Evolutionary conservation across 2,329 filamentous ascomycete species (phyloP), one percentile per base, ranked within the genome.

Genomic region (Pseudogymnoascus sp.): DNA sequence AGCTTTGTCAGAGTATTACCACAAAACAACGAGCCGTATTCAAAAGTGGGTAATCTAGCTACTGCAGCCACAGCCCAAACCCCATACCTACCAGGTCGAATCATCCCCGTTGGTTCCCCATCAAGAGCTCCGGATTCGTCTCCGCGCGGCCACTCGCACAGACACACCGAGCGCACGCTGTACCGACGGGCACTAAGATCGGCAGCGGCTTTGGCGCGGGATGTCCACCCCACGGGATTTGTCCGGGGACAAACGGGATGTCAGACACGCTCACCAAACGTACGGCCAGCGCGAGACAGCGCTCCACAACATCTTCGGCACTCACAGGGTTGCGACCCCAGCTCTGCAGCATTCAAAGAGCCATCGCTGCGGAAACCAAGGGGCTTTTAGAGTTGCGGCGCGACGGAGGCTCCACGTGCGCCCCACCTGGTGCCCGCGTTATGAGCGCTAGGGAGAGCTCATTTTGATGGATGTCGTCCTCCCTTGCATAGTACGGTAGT

Each of bases 391-490:
- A 54, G 44, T 54, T 33, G 44, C 44, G n/a, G 44, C 44, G 26
- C 9, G 44, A n/a, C 44, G 26, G 44, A 54, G n/a, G 44, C n/a
- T 50, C 8, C 44, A 50, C 44, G 24, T 50, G 44, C 15, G 44
- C 44, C 44, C 44, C 44, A 54, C 44, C 44, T 54, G 26, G 26
- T 33, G 44, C 44, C 26, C 44, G 44, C 44, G 44, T 33, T 54
- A 4, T 17, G 44, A 13, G 26, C 8, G 44, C 44, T 54, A 54
- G 44, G 26, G n/a, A 8, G 44, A 54, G 44, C 44, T 31, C 44
- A 54, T 54, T 54, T 54, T 17, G 44, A 4, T 54, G 26, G n/a
- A 17, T 54, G 26, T 33, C 44, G 8, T 10, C 26, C 9, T 54
- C n/a, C 47, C 26, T 33, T 54, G 29, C 47, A 17, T 33, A 21